Evolutionary conservation across 257 asterid genomes (phyloP).

Genomic region (Anisodus acutangulus): DNA sequence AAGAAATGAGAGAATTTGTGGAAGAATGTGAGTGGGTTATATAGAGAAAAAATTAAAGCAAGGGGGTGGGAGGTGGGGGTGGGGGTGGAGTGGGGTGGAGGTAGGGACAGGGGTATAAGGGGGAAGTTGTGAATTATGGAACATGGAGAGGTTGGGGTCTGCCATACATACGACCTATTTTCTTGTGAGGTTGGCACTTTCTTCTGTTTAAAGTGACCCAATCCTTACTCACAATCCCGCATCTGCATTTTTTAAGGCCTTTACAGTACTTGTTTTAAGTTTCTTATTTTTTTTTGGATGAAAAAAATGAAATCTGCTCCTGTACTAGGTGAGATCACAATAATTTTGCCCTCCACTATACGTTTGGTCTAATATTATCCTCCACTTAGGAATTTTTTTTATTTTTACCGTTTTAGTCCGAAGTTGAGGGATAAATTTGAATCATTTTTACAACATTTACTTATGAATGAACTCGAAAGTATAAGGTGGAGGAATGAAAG

Average conservation of each 20-base stretch:
- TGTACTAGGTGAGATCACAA: not conserved
- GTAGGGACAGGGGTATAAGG: conserved; percentile 38
- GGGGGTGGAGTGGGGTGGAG: conserved; percentile 25
- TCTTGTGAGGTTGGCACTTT: conserved; percentile 49
- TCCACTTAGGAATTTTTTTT: not conserved
- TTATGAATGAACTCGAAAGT: not conserved
- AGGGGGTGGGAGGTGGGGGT: not conserved
- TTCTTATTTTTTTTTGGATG: not conserved
- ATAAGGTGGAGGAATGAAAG: not conserved
- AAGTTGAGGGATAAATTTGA: not conserved
- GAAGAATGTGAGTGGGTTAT: not conserved
- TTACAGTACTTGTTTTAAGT: not conserved
- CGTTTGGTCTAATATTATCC: not conserved
- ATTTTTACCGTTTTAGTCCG: not conserved
- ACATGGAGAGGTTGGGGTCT: conserved; percentile 67
- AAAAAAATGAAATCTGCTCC: not conserved
- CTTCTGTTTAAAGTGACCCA: conserved; percentile 41
- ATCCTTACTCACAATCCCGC: conserved; percentile 31
- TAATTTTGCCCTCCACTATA: not conserved
- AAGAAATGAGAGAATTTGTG: not conserved
- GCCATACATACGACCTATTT: conserved; percentile 43
- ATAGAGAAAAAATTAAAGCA: conserved; percentile 18
- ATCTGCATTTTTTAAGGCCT: conserved; percentile 22
- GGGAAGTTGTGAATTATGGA: conserved; percentile 42
- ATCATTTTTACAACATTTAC: not conserved